Conservation (phyloP, 768 basidiomycete species). For the Mycena epipterygia region DNA sequence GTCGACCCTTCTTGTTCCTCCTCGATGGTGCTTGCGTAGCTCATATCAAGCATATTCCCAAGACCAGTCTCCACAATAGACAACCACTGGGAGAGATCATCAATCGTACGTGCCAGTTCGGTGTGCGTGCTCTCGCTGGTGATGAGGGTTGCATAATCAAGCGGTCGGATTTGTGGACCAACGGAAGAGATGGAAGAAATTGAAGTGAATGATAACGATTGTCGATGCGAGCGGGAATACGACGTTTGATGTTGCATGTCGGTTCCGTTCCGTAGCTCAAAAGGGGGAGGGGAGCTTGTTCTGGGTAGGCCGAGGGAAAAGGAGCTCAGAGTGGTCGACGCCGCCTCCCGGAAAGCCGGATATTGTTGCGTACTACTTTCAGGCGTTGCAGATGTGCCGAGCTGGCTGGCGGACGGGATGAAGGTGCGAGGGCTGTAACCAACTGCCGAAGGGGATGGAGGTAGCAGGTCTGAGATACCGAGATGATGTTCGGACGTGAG, state of each 20-base stretch:
- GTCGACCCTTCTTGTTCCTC: slow-evolving; percentile 69
- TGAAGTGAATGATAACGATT: slow-evolving; percentile 50
- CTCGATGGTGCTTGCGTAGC: slow-evolving; percentile 67
- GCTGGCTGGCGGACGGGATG: slow-evolving; percentile 53
- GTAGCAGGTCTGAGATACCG: slow-evolving; percentile 76
- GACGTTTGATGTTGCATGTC: slow-evolving; percentile 38
- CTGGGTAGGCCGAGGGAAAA: slow-evolving; percentile 56
- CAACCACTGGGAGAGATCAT: slow-evolving; percentile 84
- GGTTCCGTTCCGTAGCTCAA: slow-evolving; percentile 38
- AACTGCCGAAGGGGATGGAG: slow-evolving; percentile 76
- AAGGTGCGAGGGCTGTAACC: slow-evolving; percentile 53
- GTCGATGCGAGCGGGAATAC: slow-evolving; percentile 34
- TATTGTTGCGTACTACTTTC: slow-evolving; percentile 31
- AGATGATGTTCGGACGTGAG: slow-evolving; percentile 79
- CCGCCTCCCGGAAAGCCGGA: slow-evolving; percentile 40
- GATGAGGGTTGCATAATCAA: slow-evolving; percentile 76
- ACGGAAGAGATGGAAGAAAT: slow-evolving; percentile 42
- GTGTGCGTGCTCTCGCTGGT: slow-evolving; percentile 71
- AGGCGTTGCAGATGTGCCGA: slow-evolving; percentile 46
- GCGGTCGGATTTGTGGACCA: slow-evolving; percentile 68
- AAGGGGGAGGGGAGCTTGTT: slow-evolving; percentile 47
- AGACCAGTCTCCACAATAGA: slow-evolving; percentile 81
- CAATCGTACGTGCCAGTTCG: slow-evolving; percentile 81
- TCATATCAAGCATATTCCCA: slow-evolving; percentile 70
- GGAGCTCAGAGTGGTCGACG: slow-evolving; percentile 37